These are phyloP conservation scores for Trichoderma gracile DNA, from an alignment of 2,329 filamentous ascomycete species.

Conservation along the genomic window DNA sequence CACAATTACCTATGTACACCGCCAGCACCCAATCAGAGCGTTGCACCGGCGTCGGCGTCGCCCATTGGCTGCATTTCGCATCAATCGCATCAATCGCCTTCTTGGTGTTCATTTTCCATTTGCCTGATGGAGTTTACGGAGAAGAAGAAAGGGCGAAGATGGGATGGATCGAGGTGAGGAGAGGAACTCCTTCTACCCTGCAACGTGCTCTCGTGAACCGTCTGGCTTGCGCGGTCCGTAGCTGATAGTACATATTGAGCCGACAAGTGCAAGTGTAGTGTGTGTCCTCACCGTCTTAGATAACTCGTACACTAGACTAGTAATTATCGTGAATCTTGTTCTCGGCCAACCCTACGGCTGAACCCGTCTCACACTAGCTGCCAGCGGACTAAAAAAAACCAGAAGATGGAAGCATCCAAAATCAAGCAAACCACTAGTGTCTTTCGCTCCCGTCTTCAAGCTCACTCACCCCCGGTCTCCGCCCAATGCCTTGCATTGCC, in stretches of 20 bases:
- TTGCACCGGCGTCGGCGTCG: slow-evolving; percentile 26
- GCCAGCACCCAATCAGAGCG: slow-evolving; percentile 33
- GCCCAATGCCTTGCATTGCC: slow-evolving; percentile 29
- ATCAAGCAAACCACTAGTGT: background rate
- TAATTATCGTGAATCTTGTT: background rate
- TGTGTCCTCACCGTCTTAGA: background rate
- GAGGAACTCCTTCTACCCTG: background rate
- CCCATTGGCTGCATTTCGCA: slow-evolving; percentile 34
- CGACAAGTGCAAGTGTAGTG: background rate
- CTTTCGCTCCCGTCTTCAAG: slow-evolving; percentile 27
- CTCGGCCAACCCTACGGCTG: background rate
- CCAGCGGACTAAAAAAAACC: background rate
- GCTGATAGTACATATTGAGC: background rate
- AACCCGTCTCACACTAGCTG: slow-evolving; percentile 7
- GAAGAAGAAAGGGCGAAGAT: background rate
- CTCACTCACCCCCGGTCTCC: slow-evolving; percentile 23
- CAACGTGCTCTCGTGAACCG: background rate
- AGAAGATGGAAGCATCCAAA: too few species aligned
- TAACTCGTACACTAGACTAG: background rate
- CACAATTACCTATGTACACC: slow-evolving; percentile 29
- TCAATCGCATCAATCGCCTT: slow-evolving; percentile 37
- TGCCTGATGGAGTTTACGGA: slow-evolving; percentile 15
- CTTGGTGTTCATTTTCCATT: slow-evolving; percentile 31
- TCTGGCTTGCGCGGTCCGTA: background rate
- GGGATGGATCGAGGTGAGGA: background rate